These are phyloP conservation scores for Actinomortierella ambigua DNA, from an alignment of 371 early-diverging fungal species.

Conservation along the genomic window DNA sequence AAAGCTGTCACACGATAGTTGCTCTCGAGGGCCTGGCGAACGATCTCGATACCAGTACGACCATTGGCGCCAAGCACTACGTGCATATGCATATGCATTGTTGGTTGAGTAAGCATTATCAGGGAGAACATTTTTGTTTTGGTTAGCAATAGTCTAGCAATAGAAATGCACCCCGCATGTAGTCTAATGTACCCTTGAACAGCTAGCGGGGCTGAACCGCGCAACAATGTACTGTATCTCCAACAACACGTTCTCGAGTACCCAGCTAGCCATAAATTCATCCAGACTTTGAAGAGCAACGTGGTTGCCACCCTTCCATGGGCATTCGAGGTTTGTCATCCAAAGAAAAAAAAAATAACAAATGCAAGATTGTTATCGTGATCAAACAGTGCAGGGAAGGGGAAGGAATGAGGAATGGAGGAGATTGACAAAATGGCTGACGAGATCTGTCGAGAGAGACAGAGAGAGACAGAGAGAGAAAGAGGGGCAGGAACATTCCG, in stretches of 20 bases:
- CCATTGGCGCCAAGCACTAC: conserved; percentile 44
- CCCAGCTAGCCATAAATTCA: too few relatives aligned
- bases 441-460: neutral
- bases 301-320: neutral
- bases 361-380: too few relatives aligned
- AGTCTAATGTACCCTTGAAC: too few relatives aligned
- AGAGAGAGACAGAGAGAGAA: neutral
- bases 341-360: neutral
- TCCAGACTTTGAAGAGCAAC: neutral
- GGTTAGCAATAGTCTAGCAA: neutral
- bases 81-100: neutral
- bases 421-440: too few relatives aligned
- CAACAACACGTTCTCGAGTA: neutral
- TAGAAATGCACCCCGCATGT: neutral
- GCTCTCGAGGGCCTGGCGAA: conserved; percentile 33
- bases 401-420: neutral
- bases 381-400: too few relatives aligned
- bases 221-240: neutral
- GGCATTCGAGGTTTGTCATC: neutral
- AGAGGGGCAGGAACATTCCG: neutral
- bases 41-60: conserved; percentile 37
- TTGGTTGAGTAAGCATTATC: too few relatives aligned
- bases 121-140: neutral
- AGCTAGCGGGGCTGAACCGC: neutral
- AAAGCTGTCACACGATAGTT: conserved; percentile 46